Evolutionary conservation across 768 basidiomycete species (phyloP).

Genomic region (Lactarius sanguifluus): DNA sequence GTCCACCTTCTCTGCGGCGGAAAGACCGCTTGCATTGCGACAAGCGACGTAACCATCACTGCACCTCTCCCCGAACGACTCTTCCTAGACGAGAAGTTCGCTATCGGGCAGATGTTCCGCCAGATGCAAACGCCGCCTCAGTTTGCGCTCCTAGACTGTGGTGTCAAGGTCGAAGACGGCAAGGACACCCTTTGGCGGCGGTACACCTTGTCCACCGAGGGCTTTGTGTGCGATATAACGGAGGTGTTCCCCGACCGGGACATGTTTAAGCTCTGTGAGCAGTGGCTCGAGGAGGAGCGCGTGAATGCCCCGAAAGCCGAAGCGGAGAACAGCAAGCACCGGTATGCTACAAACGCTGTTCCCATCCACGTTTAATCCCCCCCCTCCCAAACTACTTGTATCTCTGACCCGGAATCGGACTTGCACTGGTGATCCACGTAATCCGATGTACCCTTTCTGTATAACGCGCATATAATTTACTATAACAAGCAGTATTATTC

Average conservation of each 20-base stretch:
- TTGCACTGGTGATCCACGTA: neutral
- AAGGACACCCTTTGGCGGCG: constrained; percentile 47
- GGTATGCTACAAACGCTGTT: constrained; percentile 19
- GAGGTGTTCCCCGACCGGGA: constrained; percentile 67
- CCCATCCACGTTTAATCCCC: constrained; percentile 7
- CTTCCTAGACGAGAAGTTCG: constrained; percentile 65
- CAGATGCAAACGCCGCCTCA: constrained; percentile 51
- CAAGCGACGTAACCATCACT: constrained; percentile 62
- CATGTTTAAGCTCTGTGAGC: constrained; percentile 58
- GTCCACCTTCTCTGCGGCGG: constrained; percentile 61
- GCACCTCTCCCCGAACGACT: constrained; percentile 56
- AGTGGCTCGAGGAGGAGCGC: constrained; percentile 49
- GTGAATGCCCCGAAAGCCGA: neutral
- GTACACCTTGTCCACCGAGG: constrained; percentile 55
- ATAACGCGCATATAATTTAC: too few relatives aligned
- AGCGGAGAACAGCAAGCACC: constrained; percentile 21
- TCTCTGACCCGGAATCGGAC: too few relatives aligned
- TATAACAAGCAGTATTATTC: too few relatives aligned
- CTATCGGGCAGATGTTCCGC: constrained; percentile 67
- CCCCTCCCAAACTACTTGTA: too few relatives aligned
- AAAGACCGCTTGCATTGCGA: constrained; percentile 59
- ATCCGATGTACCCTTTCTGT: neutral
- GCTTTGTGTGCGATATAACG: constrained; percentile 64
- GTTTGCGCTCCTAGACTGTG: constrained; percentile 60
- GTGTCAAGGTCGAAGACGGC: constrained; percentile 36